A percentile compares a stretch with the other conserved stretches of the same genome.
phyloP scores from a whole-genome alignment of 1,284 basidiomycete genomes.

The Ganoderma boninense region DNA sequence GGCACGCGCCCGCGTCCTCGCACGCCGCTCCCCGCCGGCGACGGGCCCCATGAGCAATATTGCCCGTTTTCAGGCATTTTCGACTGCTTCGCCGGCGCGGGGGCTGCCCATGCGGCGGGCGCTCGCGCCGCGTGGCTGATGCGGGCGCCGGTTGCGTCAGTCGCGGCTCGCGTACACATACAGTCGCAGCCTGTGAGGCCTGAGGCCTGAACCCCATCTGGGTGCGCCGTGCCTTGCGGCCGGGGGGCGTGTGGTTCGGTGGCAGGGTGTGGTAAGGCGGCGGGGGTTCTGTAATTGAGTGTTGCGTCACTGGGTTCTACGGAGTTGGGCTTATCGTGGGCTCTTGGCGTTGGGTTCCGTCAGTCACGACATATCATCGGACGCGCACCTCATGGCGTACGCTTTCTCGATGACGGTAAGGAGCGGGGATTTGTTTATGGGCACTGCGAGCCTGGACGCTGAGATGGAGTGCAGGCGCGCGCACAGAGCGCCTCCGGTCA shows the following conservation, averaged over 20 bases:
- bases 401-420: background rate
- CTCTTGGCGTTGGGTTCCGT: background rate
- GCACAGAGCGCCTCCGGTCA: background rate
- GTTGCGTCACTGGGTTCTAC: background rate
- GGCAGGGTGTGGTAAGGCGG: conserved; percentile 2
- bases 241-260: background rate
- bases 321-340: background rate
- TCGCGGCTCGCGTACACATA: background rate
- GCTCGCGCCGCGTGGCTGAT: conserved; percentile 33
- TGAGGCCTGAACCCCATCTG: too few relatives aligned
- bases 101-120: conserved; percentile 26
- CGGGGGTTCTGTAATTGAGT: background rate
- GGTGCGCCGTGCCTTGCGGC: background rate
- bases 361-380: background rate
- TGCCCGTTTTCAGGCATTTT: conserved; percentile 12
- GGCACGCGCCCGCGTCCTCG: conserved; percentile 1
- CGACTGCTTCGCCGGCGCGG: conserved; percentile 1
- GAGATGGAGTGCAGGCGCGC: background rate
- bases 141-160: conserved; percentile 5
- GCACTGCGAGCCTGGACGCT: background rate
- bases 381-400: background rate
- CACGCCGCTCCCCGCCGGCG: background rate
- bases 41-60: background rate
- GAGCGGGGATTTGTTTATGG: background rate
- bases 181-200: too few relatives aligned